Base-by-base conservation (phyloP, 495 filamentous ascomycete species). In the Pseudevernia furfuracea region DNA sequence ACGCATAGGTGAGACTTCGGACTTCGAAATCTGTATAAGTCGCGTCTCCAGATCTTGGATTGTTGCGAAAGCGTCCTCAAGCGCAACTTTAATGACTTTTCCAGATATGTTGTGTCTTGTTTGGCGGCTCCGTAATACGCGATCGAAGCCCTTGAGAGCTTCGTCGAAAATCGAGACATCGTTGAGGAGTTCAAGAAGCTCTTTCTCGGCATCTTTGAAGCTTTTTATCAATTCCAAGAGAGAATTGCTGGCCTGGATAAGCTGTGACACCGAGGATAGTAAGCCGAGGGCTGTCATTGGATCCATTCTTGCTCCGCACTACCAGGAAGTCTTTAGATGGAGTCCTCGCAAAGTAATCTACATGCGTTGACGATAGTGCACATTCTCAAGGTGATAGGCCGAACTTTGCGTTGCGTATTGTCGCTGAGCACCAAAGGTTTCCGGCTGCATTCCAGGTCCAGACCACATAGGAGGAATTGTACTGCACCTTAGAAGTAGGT, bases 131-230 rank as follows among this genome's bases (percentile, higher is more conserved):
- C 64, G 64, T 34, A 66, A 43, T 6, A 66, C 52, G 17, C 64
- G 64, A 48, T 66, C 64, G 48, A 65, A 65, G 41, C 63, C 63
- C 23, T 65, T 65, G 43, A 65, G 63, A 17, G 63, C 63, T 41
- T 65, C 63, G 12, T 60, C 39, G 17, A 60, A 65, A 23, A 61
- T 30, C 14, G 43, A 15, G 19, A 65, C n/a, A 61, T 65, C 63
- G n/a, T 61, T 65, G 32, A 65, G 53, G 11, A 65, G 38, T 32
- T 52, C 63, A 23, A 34, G 28, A 9, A 65, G 14, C 23, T 61
- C 63, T 61, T 53, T 60, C 15, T 65, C 63, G 17, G 58, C 63
- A 49, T 65, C 63, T 61, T 53, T 61, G 21, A 61, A 65, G 14
- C 21, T 38, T 32, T 53, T 65, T 1, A 52, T 21, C 14, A 65